Evolutionary conservation across 208 protist species (phyloP).

Genomic region (Acanthamoeba quina): DNA sequence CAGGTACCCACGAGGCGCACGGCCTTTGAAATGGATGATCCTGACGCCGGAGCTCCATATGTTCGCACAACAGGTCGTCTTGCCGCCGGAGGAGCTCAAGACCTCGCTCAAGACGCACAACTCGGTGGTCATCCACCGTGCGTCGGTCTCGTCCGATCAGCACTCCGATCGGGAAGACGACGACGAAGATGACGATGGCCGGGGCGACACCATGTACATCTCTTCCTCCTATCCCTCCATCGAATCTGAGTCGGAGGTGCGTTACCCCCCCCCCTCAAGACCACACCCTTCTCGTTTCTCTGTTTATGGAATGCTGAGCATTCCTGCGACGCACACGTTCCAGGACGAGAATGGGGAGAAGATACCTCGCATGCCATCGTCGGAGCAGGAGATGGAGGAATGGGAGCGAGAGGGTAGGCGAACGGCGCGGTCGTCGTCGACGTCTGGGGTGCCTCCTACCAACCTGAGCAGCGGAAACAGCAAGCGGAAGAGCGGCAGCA

Average conservation of each 20-base stretch:
- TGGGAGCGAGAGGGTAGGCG: slow-evolving; percentile 29
- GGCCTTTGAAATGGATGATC: neutral
- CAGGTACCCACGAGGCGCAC: neutral
- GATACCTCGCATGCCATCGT: neutral
- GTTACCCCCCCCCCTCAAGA: too few species aligned
- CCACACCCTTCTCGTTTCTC: neutral
- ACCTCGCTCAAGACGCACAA: slow-evolving; percentile 59
- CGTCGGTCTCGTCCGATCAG: neutral
- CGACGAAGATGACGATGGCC: slow-evolving; percentile 6
- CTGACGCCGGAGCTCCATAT: neutral
- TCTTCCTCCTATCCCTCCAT: slow-evolving; percentile 16
- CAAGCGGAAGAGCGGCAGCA: slow-evolving; percentile 28
- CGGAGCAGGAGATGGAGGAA: slow-evolving; percentile 39
- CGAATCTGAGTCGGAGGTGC: slow-evolving; percentile 26
- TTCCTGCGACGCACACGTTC: neutral
- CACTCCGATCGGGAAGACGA: neutral
- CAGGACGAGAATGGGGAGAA: neutral
- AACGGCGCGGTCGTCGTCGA: neutral
- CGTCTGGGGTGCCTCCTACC: neutral
- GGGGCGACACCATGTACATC: slow-evolving; percentile 53
- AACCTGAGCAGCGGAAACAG: neutral
- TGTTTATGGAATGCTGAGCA: neutral
- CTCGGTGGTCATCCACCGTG: slow-evolving; percentile 11
- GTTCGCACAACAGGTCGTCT: neutral
- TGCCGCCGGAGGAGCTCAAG: slow-evolving; percentile 41